Percentiles rank a stretch among this genome's conserved stretches.
These are phyloP conservation scores for Xenosphaeropsis pyriputrescens DNA, from an alignment of 2,329 filamentous ascomycete species.

Conservation along the genomic window DNA sequence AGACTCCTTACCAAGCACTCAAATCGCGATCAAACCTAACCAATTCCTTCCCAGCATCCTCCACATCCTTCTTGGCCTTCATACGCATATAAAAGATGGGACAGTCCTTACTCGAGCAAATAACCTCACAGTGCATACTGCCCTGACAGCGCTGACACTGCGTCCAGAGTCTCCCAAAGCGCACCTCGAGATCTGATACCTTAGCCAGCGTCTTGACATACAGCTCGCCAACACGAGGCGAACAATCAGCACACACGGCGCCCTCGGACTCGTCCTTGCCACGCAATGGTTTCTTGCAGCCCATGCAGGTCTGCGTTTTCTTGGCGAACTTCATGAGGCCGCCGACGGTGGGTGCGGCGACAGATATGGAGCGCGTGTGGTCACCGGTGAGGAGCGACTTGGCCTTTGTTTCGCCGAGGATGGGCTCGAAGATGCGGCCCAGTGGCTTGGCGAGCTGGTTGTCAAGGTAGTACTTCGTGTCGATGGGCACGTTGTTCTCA, in stretches of 20 bases:
- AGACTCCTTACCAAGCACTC: conserved; percentile 31
- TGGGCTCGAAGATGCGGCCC: conserved; percentile 92
- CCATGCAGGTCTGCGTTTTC: conserved; percentile 97
- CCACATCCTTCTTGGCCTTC: conserved; percentile 99
- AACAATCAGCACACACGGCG: conserved; percentile 79
- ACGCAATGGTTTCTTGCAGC: conserved; percentile 90
- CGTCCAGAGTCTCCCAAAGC: conserved; percentile 89
- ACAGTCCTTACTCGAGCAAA: conserved; percentile 91
- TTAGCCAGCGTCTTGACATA: conserved; percentile 85
- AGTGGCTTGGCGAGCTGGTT: conserved; percentile 95
- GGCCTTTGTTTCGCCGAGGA: conserved; percentile 85
- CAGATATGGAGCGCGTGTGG: conserved; percentile 87
- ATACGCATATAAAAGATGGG: conserved; percentile 99
- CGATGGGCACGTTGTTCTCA: conserved; percentile 94
- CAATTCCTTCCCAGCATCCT: conserved; percentile 85
- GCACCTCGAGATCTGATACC: conserved; percentile 81
- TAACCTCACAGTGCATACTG: conserved; percentile 96
- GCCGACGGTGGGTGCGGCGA: conserved; percentile 80
- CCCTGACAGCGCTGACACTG: conserved; percentile 97
- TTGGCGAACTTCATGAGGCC: conserved; percentile 98
- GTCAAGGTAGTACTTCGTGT: conserved; percentile 96
- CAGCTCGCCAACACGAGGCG: conserved; percentile 73
- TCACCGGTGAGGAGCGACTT: conserved; percentile 76
- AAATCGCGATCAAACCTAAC: conserved; percentile 78
- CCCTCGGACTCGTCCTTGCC: conserved; percentile 67